Percentiles rank a stretch among this genome's conserved stretches.
phyloP scores from a whole-genome alignment of 1,284 basidiomycete species.

The Amylostereum areolatum region DNA sequence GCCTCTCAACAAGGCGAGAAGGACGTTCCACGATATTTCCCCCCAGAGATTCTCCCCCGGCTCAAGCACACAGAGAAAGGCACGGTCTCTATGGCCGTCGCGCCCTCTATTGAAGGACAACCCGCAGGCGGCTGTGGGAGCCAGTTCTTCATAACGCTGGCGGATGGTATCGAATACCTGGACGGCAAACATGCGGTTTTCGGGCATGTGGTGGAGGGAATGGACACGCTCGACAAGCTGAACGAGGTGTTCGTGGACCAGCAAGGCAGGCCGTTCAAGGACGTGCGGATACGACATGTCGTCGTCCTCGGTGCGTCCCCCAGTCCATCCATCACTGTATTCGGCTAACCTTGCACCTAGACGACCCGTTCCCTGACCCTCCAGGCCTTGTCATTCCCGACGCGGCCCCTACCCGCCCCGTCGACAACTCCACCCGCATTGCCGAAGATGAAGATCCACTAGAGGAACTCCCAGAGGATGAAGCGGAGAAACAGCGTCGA shows the following conservation, averaged over 20 bases:
- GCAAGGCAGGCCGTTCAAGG: slow-evolving; percentile 86
- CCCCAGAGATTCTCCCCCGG: slow-evolving; percentile 72
- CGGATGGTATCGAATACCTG: slow-evolving; percentile 88
- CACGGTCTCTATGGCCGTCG: slow-evolving; percentile 94
- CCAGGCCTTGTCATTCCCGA: slow-evolving; percentile 67
- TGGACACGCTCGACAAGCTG: slow-evolving; percentile 89
- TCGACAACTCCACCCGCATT: slow-evolving; percentile 83
- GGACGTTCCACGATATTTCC: slow-evolving; percentile 69
- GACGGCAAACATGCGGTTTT: slow-evolving; percentile 96
- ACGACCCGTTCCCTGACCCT: slow-evolving; percentile 94
- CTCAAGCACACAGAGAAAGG: slow-evolving; percentile 86
- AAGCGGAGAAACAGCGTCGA: slow-evolving; percentile 73
- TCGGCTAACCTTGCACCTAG: slow-evolving; percentile 32
- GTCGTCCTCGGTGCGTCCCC: slow-evolving; percentile 75
- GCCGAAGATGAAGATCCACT: slow-evolving; percentile 88
- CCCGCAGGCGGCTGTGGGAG: slow-evolving; percentile 81
- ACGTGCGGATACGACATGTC: slow-evolving; percentile 89
- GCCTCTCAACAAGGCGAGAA: slow-evolving; percentile 38
- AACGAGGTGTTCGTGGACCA: slow-evolving; percentile 90
- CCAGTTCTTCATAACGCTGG: slow-evolving; percentile 95
- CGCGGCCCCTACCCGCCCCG: slow-evolving; percentile 71
- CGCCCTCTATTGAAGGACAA: slow-evolving; percentile 61
- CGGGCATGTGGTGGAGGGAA: slow-evolving; percentile 91
- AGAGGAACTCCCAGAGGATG: slow-evolving; percentile 72
- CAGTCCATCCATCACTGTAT: slow-evolving; percentile 6